phyloP scores from a whole-genome alignment of 208 protist genomes.

The Kentomonas sorsogonicus region DNA sequence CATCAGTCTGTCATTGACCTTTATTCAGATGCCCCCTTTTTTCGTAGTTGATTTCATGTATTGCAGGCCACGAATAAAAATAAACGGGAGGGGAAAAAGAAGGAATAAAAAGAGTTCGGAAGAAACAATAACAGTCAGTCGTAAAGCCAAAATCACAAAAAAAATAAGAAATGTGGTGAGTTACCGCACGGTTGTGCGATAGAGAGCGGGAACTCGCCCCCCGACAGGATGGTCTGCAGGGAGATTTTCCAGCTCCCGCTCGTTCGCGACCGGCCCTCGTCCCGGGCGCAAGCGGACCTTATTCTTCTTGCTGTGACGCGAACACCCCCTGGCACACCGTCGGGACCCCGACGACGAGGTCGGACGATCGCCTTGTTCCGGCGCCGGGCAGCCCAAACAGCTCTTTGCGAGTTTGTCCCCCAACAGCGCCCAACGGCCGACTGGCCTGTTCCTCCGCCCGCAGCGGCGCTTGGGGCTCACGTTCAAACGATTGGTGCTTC shows the following conservation, averaged over 20 bases:
- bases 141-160: no score
- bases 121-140: no score
- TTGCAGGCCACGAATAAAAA: constrained; percentile 11
- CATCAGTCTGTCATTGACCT: no score
- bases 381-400: not conserved
- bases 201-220: constrained; percentile 17
- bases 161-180: no score
- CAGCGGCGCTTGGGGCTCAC: constrained; percentile 11
- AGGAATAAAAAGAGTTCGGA: not conserved
- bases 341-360: not conserved
- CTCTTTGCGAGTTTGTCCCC: constrained; percentile 8
- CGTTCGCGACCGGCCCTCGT: constrained; percentile 12
- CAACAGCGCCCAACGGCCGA: no score
- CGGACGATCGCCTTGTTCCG: not conserved
- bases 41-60: no score
- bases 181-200: constrained; percentile 3
- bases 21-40: no score
- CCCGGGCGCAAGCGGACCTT: constrained; percentile 20
- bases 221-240: constrained; percentile 29
- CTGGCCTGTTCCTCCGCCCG: not conserved
- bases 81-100: not conserved
- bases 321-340: constrained; percentile 20
- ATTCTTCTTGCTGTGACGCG: constrained; percentile 25
- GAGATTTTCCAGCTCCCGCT: constrained; percentile 14
- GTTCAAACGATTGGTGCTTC: constrained; percentile 73